A percentile compares a stretch with the other conserved stretches of the same genome.
Conservation (phyloP, 148 eudicot genomes). For the Talinum fruticosum region DNA sequence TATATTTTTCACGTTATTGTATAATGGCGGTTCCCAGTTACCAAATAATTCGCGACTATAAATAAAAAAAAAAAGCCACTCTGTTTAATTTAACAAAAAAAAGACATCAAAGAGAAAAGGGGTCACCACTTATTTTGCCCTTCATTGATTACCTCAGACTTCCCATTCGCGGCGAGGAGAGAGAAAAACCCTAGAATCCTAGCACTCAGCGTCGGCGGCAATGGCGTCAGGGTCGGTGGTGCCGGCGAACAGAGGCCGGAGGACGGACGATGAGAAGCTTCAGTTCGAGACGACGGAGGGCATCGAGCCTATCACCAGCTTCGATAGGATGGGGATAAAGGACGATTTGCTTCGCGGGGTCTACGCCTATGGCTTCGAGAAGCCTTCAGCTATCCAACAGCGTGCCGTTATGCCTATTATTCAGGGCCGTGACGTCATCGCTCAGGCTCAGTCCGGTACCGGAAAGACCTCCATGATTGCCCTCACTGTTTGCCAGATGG, state of each 20-base stretch:
- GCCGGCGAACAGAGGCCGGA: conserved; percentile 44
- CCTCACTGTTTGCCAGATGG: conserved; percentile 83
- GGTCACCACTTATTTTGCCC: not conserved
- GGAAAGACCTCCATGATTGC: conserved; percentile 96
- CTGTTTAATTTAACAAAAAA: too few relatives aligned
- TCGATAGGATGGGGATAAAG: conserved; percentile 86
- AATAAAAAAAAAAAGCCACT: too few relatives aligned
- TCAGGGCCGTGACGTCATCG: conserved; percentile 84
- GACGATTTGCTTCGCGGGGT: conserved; percentile 72
- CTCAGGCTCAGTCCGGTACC: conserved; percentile 97
- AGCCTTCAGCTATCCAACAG: conserved; percentile 95
- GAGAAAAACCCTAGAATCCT: not conserved
- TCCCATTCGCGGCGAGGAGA: not conserved
- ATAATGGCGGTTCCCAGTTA: not conserved
- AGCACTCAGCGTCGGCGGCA: not conserved
- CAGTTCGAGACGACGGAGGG: conserved; percentile 74
- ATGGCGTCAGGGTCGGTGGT: conserved; percentile 46
- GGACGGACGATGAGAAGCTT: conserved; percentile 57
- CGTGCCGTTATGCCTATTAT: conserved; percentile 80
- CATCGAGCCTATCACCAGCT: conserved; percentile 59
- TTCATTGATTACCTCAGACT: not conserved
- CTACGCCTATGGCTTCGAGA: conserved; percentile 73
- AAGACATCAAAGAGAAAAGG: too few relatives aligned
- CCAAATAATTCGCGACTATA: not conserved
- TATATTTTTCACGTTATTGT: too few relatives aligned